Evolutionary conservation across 345 rosid genomes (phyloP), one percentile per base, ranked within the genome.

Genomic region (Balakata baccata): DNA sequence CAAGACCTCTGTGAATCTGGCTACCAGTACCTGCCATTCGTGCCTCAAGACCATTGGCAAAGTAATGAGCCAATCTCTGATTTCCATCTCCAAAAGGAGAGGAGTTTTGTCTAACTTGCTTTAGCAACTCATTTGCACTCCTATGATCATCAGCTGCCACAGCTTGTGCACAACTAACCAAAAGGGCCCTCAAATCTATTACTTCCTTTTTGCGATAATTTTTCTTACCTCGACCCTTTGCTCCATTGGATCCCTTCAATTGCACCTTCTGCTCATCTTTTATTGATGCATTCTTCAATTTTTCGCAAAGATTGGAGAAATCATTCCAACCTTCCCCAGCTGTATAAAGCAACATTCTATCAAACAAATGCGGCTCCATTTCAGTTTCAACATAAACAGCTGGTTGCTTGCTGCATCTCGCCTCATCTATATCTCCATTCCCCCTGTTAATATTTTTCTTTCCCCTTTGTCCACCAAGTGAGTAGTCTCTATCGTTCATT

Each of bases 361-460:
- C 98, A 43, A 90, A 86, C 70, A 84, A 79, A 62, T 89, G 92
- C 16, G 97, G 84, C 43, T 89, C 83, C 77, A 89, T 65, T 39
- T 79, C 61, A 7, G 90, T 77, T 64, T 94, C 98, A 6, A 70
- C 41, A 80, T 71, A 88, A 81, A 88, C 76, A 29, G 97, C 97
- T 7, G 87, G 88, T 69, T 81, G 85, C 74, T 94, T 92, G 76
- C 86, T 84, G 61, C 87, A 81, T 74, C 98, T 90, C 83, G 80
- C 97, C 71, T 92, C 97, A 77, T 87, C 90, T 20, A 71, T 61
- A 70, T 78, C 77, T 14, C n/a, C 73, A 74, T 84, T 86, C 50
- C 80, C 89, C 45, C 88, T 79, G 61, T 59, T 61, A 70, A 81
- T 81, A 75, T 80, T 87, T 78, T 87, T 92, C 84, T 85, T 80